Conservation (phyloP, 768 basidiomycete species). For the Boletales sp. region DNA sequence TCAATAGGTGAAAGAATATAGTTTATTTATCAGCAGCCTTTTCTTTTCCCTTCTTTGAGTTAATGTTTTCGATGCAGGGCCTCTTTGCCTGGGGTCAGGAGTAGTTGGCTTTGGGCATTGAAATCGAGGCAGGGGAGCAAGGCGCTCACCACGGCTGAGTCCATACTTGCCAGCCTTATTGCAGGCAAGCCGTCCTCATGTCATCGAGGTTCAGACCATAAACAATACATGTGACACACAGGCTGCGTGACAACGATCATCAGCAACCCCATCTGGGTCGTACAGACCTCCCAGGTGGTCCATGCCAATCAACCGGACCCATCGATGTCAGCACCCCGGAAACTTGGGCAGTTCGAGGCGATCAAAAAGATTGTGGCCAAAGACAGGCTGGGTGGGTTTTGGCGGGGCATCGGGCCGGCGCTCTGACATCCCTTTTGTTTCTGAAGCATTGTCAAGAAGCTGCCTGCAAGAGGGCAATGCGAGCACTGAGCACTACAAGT, state of each 20-base stretch:
- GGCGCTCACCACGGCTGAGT: conserved; percentile 77
- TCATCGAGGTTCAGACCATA: background rate
- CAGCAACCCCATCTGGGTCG: conserved; percentile 95
- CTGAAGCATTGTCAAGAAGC: conserved; percentile 65
- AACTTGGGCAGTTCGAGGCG: conserved; percentile 64
- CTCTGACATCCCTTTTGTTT: conserved; percentile 30
- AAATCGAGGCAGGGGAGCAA: conserved; percentile 55
- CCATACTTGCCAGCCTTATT: conserved; percentile 82
- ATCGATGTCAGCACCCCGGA: conserved; percentile 43
- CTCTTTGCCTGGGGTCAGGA: no score
- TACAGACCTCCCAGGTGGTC: conserved; percentile 87
- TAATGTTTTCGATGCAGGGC: no score
- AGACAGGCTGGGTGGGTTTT: conserved; percentile 77
- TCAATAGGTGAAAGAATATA: no score
- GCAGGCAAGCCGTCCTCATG: conserved; percentile 53
- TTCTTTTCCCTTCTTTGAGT: no score
- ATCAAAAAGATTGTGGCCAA: conserved; percentile 65
- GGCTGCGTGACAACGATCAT: conserved; percentile 86
- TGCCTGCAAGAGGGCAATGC: conserved; percentile 74
- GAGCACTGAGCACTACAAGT: conserved; percentile 65
- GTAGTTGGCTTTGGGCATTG: no score
- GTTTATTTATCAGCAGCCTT: no score
- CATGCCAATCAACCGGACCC: conserved; percentile 31
- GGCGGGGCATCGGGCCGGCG: conserved; percentile 93
- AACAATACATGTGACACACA: conserved; percentile 23